Evolutionary conservation across 345 rosid species (phyloP).

Genomic region (Salix exigua): DNA sequence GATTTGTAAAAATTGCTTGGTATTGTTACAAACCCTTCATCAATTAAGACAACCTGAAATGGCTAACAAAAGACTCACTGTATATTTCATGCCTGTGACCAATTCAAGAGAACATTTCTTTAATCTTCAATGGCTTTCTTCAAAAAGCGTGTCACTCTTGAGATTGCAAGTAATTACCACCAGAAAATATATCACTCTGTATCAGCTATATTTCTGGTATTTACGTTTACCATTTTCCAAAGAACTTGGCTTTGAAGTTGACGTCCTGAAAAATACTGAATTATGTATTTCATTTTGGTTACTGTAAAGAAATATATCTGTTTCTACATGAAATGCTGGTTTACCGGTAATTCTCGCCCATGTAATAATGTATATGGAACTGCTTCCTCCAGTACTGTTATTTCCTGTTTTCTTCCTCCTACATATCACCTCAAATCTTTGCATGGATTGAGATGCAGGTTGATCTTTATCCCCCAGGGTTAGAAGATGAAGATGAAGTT

Average conservation of each 20-base stretch:
- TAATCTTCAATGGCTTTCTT: not conserved
- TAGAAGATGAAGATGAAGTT: not conserved
- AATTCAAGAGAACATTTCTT: not conserved
- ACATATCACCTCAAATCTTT: not conserved
- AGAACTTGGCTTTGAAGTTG: not conserved
- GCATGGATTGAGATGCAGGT: not conserved
- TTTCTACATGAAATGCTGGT: not conserved
- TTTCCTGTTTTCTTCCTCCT: not conserved
- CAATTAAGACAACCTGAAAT: conserved; percentile 9
- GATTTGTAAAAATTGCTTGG: conserved; percentile 9
- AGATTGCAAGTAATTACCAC: not conserved
- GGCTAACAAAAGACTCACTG: conserved; percentile 10
- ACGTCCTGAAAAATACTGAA: not conserved
- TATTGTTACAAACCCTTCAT: not conserved
- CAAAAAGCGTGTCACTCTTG: not conserved
- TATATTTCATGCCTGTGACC: not conserved
- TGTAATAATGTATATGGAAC: not conserved
- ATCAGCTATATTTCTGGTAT: not conserved
- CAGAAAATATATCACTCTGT: not conserved
- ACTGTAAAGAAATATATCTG: not conserved
- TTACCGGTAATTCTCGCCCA: not conserved
- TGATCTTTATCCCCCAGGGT: not conserved
- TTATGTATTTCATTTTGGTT: not conserved
- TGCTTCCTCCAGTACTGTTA: not conserved
- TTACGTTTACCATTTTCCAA: not conserved